A percentile compares a stretch with the other conserved stretches of the same genome.
Conservation (phyloP, 768 basidiomycete genomes). For the Termitomyces sp. region DNA sequence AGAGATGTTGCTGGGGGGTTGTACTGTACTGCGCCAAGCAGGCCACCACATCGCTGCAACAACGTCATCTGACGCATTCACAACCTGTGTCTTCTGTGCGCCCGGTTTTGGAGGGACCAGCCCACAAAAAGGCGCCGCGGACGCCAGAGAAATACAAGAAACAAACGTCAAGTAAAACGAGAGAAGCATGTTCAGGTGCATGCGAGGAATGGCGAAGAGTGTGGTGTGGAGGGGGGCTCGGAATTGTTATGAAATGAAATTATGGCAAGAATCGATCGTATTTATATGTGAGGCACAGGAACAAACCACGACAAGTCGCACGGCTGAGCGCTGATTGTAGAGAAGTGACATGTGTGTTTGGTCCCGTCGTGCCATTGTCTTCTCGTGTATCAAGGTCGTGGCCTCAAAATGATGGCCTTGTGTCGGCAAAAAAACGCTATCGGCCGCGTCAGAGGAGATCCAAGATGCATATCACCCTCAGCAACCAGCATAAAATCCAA, state of each 20-base stretch:
- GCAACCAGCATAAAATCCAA: not conserved
- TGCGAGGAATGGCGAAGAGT: not conserved
- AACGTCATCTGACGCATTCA: slow-evolving; percentile 22
- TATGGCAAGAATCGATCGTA: not conserved
- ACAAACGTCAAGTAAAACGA: slow-evolving; percentile 5
- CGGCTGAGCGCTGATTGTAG: not conserved
- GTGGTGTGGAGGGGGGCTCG: not conserved
- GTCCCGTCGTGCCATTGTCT: slow-evolving; percentile 10
- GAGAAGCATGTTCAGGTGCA: slow-evolving; percentile 2
- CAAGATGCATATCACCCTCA: not conserved
- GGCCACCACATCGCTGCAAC: slow-evolving; percentile 55
- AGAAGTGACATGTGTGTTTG: slow-evolving; percentile 6
- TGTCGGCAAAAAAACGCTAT: not conserved
- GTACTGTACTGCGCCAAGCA: slow-evolving; percentile 40
- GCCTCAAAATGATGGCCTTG: not conserved
- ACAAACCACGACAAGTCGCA: not conserved
- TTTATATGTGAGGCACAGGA: not conserved
- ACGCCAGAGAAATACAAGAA: slow-evolving; percentile 24
- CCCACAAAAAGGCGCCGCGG: slow-evolving; percentile 28
- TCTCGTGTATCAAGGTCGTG: slow-evolving; percentile 4
- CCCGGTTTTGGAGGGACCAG: slow-evolving; percentile 25
- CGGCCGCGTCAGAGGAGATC: not conserved
- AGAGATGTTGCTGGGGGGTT: slow-evolving; percentile 40
- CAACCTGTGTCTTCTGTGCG: not conserved
- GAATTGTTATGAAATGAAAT: not conserved